A percentile compares a stretch with the other conserved stretches of the same genome.
Conservation (phyloP, 2,329 filamentous ascomycete species). For the Penicillium sp. region DNA sequence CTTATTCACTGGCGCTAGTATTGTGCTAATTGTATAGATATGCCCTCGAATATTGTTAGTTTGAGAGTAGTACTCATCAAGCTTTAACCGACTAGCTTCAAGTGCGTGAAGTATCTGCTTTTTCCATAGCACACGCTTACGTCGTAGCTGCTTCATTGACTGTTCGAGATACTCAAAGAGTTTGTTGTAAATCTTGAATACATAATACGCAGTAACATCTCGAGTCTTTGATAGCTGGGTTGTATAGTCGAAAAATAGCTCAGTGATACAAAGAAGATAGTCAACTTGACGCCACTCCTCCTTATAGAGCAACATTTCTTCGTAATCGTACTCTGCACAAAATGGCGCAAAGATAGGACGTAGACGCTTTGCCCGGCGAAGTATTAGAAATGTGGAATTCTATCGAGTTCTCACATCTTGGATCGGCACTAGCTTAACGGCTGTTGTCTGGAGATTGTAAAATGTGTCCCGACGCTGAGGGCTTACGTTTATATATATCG, state of each 20-base stretch:
- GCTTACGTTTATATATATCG: slow-evolving; percentile 8
- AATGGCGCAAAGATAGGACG: slow-evolving; percentile 1
- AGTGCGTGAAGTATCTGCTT: slow-evolving; percentile 9
- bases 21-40: slow-evolving; percentile 17
- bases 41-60: slow-evolving; percentile 9
- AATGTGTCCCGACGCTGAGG: slow-evolving; percentile 6
- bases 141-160: slow-evolving; percentile 5
- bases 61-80: slow-evolving; percentile 12
- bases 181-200: slow-evolving; percentile 21
- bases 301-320: not conserved
- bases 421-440: slow-evolving; percentile 11
- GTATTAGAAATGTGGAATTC: slow-evolving; percentile 15
- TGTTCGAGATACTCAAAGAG: slow-evolving; percentile 16
- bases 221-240: slow-evolving; percentile 11
- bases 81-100: slow-evolving; percentile 4
- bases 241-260: slow-evolving; percentile 20
- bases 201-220: slow-evolving; percentile 12
- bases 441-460: slow-evolving; percentile 1
- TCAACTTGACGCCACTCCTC: slow-evolving; percentile 10
- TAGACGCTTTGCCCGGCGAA: not conserved
- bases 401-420: slow-evolving; percentile 11
- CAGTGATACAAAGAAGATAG: slow-evolving; percentile 18
- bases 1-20: slow-evolving; percentile 13
- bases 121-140: slow-evolving; percentile 16
- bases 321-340: not conserved